Percentiles rank a stretch among this genome's conserved stretches.
Evolutionary conservation across 1,284 basidiomycete species (phyloP).

Genomic region (Leccinum pachyderme): DNA sequence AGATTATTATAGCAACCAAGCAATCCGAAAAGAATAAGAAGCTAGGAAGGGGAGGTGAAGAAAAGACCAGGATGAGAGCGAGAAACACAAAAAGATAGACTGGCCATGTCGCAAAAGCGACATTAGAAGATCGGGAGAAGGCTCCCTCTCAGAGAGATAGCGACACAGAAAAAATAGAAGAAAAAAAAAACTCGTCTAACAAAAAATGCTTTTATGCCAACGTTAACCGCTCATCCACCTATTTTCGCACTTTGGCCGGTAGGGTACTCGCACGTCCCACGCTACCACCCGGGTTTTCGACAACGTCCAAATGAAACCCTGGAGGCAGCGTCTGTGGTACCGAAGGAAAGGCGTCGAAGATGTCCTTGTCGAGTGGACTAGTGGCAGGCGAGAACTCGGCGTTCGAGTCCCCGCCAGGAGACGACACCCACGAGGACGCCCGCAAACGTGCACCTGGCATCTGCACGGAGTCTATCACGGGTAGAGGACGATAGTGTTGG

Average conservation of each 20-base stretch:
- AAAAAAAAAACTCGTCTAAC: slow-evolving; percentile 7
- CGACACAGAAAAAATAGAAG: background rate
- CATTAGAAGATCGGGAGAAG: slow-evolving; percentile 9
- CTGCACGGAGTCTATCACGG: background rate
- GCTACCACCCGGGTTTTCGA: slow-evolving; percentile 2
- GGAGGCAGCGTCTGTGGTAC: slow-evolving; percentile 45
- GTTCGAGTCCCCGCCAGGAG: background rate
- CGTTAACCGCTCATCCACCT: slow-evolving; percentile 22
- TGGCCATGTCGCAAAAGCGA: slow-evolving; percentile 2
- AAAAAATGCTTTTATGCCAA: slow-evolving; percentile 18
- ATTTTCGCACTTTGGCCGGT: slow-evolving; percentile 28
- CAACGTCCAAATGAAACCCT: slow-evolving; percentile 20
- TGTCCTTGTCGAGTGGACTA: slow-evolving; percentile 40
- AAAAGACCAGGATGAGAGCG: slow-evolving; percentile 1
- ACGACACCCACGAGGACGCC: slow-evolving; percentile 3
- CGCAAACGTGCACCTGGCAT: slow-evolving; percentile 37
- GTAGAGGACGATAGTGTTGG: background rate
- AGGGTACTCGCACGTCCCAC: slow-evolving; percentile 26
- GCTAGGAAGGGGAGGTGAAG: background rate
- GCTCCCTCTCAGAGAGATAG: background rate
- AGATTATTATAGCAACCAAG: slow-evolving; percentile 17
- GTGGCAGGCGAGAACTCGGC: slow-evolving; percentile 40
- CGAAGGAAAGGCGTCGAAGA: slow-evolving; percentile 58
- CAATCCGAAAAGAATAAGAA: background rate
- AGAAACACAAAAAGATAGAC: slow-evolving; percentile 2